These are phyloP conservation scores for Penicillium sp. DNA, from an alignment of 2,329 filamentous ascomycete species.

Conservation along the genomic window DNA sequence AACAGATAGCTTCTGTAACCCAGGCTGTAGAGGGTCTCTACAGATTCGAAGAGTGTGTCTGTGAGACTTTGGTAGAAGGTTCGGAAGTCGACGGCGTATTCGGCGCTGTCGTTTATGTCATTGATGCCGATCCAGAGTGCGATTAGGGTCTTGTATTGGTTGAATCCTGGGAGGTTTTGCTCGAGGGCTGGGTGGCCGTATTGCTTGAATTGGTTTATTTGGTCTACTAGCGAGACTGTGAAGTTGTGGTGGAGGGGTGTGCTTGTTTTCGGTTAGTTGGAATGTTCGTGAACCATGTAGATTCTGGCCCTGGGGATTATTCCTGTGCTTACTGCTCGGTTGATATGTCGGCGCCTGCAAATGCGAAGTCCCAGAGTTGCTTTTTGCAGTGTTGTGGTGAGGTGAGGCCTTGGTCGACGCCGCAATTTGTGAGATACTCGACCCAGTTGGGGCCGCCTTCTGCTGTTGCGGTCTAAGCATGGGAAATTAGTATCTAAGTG, in stretches of 20 bases:
- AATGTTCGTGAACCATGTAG: neutral
- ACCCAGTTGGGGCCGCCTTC: constrained; percentile 50
- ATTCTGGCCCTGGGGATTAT: neutral
- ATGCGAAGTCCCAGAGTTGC: constrained; percentile 51
- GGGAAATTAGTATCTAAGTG: neutral
- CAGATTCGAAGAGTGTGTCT: constrained; percentile 34
- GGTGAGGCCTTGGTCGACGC: constrained; percentile 38
- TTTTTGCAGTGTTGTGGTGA: constrained; percentile 38
- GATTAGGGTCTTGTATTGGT: constrained; percentile 35
- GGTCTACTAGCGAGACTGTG: constrained; percentile 44
- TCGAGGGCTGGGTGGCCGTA: constrained; percentile 40
- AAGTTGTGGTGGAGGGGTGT: constrained; percentile 46
- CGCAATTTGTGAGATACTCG: constrained; percentile 47
- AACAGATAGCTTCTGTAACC: constrained; percentile 44
- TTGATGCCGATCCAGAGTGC: constrained; percentile 51
- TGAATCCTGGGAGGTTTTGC: constrained; percentile 26
- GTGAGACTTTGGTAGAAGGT: constrained; percentile 41
- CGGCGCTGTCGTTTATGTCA: constrained; percentile 46
- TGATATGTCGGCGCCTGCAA: constrained; percentile 46
- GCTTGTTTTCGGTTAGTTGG: constrained; percentile 18
- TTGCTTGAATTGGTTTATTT: constrained; percentile 42
- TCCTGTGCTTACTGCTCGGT: constrained; percentile 29
- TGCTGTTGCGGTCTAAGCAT: constrained; percentile 39
- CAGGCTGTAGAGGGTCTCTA: constrained; percentile 35
- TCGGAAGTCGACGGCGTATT: constrained; percentile 39